These are phyloP conservation scores for Iris macrosiphon DNA, from an alignment of 106 monocot genomes.

Conservation along the genomic window DNA sequence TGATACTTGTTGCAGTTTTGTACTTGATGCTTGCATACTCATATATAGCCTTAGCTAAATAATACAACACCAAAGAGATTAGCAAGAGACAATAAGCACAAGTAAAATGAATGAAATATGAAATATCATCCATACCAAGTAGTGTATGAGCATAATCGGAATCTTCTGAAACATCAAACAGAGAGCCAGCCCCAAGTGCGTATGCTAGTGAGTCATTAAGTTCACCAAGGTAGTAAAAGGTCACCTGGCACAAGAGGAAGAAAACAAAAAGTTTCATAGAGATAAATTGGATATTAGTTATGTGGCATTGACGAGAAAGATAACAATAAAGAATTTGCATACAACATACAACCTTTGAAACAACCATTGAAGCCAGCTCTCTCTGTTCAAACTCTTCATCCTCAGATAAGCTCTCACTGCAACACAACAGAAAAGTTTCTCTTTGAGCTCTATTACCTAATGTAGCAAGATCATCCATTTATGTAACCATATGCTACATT, in stretches of 20 bases:
- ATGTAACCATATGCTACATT: too few relatives aligned
- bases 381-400: constrained; percentile 97
- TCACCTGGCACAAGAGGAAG: constrained; percentile 39
- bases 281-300: too few relatives aligned
- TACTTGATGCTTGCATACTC: constrained; percentile 89
- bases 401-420: constrained; percentile 91
- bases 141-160: constrained; percentile 90
- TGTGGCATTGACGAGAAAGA: too few relatives aligned
- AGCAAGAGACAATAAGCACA: too few relatives aligned
- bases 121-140: constrained; percentile 33
- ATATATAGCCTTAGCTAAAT: constrained; percentile 89
- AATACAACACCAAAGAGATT: background rate
- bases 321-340: background rate
- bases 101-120: background rate
- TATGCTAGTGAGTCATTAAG: constrained; percentile 91
- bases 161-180: constrained; percentile 95
- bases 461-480: too few relatives aligned
- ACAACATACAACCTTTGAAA: constrained; percentile 71
- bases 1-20: constrained; percentile 38
- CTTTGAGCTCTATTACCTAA: too few relatives aligned
- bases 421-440: too few relatives aligned
- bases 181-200: constrained; percentile 89
- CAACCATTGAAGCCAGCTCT: constrained; percentile 92
- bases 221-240: constrained; percentile 97
- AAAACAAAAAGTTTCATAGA: too few relatives aligned